These are phyloP conservation scores for Heimioporus sp. DNA, from an alignment of 768 basidiomycete species.

Conservation along the genomic window DNA sequence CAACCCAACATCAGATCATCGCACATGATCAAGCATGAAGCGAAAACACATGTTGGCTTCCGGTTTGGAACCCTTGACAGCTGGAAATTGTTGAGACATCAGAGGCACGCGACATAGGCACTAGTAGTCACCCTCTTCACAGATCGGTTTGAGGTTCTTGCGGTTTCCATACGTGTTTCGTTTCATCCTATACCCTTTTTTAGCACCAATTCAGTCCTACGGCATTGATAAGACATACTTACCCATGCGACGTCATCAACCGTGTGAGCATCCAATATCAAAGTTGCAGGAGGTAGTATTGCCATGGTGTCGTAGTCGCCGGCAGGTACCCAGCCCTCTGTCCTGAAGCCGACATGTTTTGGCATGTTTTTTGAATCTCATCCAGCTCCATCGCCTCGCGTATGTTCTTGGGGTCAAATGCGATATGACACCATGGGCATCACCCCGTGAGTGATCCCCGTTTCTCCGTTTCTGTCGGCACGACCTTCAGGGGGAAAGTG, in stretches of 20 bases:
- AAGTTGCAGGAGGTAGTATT: constrained; percentile 66
- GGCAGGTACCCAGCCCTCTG: neutral
- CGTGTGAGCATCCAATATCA: constrained; percentile 64
- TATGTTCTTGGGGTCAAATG: neutral
- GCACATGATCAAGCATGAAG: neutral
- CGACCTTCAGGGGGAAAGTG: neutral
- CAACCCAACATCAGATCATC: constrained; percentile 48
- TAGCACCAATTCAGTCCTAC: neutral
- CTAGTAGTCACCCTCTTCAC: constrained; percentile 64
- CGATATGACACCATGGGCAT: neutral
- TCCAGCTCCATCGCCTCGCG: neutral
- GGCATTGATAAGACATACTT: constrained; percentile 15
- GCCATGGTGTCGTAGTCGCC: neutral
- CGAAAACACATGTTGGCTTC: constrained; percentile 63
- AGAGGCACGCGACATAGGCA: neutral
- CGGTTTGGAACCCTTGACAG: constrained; percentile 72
- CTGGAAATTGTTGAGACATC: constrained; percentile 33
- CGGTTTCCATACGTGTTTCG: constrained; percentile 94
- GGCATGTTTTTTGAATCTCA: neutral
- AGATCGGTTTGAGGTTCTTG: constrained; percentile 84
- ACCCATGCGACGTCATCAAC: constrained; percentile 78
- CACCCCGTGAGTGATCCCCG: neutral
- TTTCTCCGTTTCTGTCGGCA: neutral
- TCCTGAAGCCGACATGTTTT: neutral
- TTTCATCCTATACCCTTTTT: constrained; percentile 44